Evolutionary conservation across 495 filamentous ascomycete species (phyloP).

Genomic region (Penicillium flavigenum): DNA sequence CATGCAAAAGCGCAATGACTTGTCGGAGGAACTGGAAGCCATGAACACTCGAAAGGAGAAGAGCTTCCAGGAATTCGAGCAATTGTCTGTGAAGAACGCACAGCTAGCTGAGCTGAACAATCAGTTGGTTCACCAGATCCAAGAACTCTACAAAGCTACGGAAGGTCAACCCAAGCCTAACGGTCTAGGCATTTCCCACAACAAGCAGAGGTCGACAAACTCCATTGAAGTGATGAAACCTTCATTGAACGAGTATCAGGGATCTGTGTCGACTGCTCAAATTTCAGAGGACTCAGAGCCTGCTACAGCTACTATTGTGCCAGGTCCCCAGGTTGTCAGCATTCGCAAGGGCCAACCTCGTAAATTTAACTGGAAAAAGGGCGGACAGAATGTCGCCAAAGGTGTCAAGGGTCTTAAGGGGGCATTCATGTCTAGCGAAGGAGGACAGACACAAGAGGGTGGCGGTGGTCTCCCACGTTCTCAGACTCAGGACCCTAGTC

Average conservation of each 20-base stretch:
- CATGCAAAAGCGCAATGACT: constrained; percentile 74
- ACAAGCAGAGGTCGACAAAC: constrained; percentile 69
- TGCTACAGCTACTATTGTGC: constrained; percentile 64
- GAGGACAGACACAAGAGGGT: constrained; percentile 28
- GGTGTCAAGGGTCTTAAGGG: constrained; percentile 93
- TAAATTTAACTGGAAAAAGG: constrained; percentile 99
- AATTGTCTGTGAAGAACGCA: constrained; percentile 87
- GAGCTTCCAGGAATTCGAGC: constrained; percentile 91
- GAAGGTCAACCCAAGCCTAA: constrained; percentile 59
- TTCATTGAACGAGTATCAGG: constrained; percentile 48
- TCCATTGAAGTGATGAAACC: constrained; percentile 59
- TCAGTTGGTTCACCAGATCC: constrained; percentile 88
- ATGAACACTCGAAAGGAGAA: constrained; percentile 82
- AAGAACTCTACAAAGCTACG: constrained; percentile 83
- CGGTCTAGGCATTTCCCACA: constrained; percentile 79
- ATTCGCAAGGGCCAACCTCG: constrained; percentile 89
- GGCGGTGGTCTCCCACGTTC: constrained; percentile 48
- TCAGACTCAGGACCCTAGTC: constrained; percentile 53
- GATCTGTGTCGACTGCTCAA: constrained; percentile 56
- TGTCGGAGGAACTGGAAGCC: constrained; percentile 77
- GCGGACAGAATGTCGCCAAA: constrained; percentile 87
- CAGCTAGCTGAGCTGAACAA: constrained; percentile 94
- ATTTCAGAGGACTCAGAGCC: constrained; percentile 66
- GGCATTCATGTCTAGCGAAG: constrained; percentile 61
- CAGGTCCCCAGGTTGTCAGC: constrained; percentile 85